Base-by-base conservation (phyloP, 305 asterid species). In the Rubia peregrina region DNA sequence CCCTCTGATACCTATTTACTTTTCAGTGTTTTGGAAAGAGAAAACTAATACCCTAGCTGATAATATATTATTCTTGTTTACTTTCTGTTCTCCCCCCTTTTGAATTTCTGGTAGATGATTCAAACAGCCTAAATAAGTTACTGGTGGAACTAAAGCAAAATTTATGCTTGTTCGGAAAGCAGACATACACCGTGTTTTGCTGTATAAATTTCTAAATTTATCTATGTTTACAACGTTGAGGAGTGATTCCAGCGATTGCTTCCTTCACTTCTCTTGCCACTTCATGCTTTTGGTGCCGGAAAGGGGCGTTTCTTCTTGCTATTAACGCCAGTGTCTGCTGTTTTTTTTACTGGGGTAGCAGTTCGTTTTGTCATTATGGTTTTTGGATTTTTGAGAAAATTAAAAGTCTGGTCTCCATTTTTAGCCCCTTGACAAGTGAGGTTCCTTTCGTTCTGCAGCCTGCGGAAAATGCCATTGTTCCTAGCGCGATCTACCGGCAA, bases 181-280 rank as follows among this genome's bases (percentile, higher is more conserved):
- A 19, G 44, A 9, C 49, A 33, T 33, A 22, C 30, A 22, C 6
- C 7, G 10, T 22, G 13, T 24, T 51, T 65, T 26, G 16, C 49
- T 65, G 44, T 14, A 65, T 56, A 53, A 53, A 22, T 38, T 19
- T 11, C 65, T 22, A 10, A 61, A 59, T 1, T 53, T 26, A n/a
- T 65, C 76, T 41, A 65, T 51, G 19, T 53, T 68, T 68, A 68
- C 49, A 61, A 36, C 3, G 62, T 12, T 26, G 71, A 33, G 43
- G 4, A 24, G 53, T 56, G 24, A 55, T 40, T 65, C 43, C 10
- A 21, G 76, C 26, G 21, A 53, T 62, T 62, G 11, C 36, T 26
- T 22, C 64, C 56, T 11, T 42, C 46, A 9, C 46, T 0, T 5
- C 9, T 8, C 3, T 9, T 8, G 46, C 1, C 9, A 42, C 13